Evolutionary conservation across 2,329 filamentous ascomycete species (phyloP), one percentile per base, ranked within the genome.

Genomic region (Fusarium phyllophilum): DNA sequence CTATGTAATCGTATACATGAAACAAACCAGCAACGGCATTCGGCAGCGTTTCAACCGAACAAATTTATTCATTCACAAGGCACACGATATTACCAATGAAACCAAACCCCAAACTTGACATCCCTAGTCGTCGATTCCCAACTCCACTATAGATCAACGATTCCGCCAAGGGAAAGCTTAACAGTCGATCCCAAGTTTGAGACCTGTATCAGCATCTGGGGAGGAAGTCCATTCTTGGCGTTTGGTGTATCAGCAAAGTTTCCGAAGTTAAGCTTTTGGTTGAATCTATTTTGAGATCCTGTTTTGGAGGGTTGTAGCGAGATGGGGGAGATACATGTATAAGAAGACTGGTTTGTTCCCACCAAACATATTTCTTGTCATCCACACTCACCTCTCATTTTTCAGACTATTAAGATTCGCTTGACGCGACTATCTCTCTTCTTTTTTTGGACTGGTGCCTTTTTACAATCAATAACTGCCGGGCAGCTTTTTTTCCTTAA

Each of bases 121-220:
- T 48, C 56, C 56, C 55, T 22, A 36, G 33, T 29, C 55, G 15
- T 20, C 18, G n/a, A 46, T 29, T 57, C 33, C 14, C 33, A n/a
- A 26, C 39, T 36, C 45, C 31, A 68, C 46, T 20, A 24, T 38
- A 9, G 26, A 14, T 39, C 34, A 39, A 20, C 22, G 10, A 22
- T 31, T 36, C 49, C 49, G 66, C 66, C 65, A 56, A 69, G 65
- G 41, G 38, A 68, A 69, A 69, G 66, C 66, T 69, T 69, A 22
- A 54, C 36, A 31, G 38, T 22, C 42, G 41, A 70, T 70, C 67
- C 41, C 13, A 46, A 44, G 42, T 39, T 55, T 70, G n/a, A 34
- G 39, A 66, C 46, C 36, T 60, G 36, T 51, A 24, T 54, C 46
- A 59, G 41, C 31, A 41, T 18, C 39, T 41, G 51, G 52, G 33